Base-by-base conservation (phyloP, 768 basidiomycete species). In the Dacryopinax spathularia region DNA sequence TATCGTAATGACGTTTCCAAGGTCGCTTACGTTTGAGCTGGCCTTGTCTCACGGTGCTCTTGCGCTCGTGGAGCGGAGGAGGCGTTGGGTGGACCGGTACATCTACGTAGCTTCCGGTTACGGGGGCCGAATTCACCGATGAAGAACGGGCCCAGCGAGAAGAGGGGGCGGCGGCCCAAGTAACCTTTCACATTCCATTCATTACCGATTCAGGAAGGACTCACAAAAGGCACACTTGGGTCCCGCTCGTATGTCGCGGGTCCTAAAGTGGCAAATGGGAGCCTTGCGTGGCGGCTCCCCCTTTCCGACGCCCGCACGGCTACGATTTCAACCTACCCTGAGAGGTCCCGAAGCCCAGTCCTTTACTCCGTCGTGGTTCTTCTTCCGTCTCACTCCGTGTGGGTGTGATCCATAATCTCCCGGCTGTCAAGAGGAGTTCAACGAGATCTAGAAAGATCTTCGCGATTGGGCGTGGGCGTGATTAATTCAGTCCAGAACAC, bases 171-270 rank as follows among this genome's bases (percentile, higher is more conserved):
- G n/a, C n/a, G n/a, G n/a, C n/a, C n/a, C n/a, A 41, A 41, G 22
- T 41, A 41, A 18, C 39, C 39, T 41, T 41, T 56, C 48, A 56
- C 48, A 56, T 56, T 56, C 48, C 48, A 56, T 56, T 56, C 48
- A 56, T 56, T 56, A 56, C 48, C 48, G 13, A 56, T 56, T 56
- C 36, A 37, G 48, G 12, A 27, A 29, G 13, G 48, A 15, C 48
- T 27, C 48, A 56, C 48, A 56, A 56, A 56, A 56, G 25, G 48
- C 48, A 56, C 29, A 15, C 13, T 29, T 25, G 48, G 25, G 48
- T 27, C 48, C 22, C 48, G 25, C 25, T 56, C 48, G 15, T 29
- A 56, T 56, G 48, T 56, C 48, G 48, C 48, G 48, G 48, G 48
- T 56, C 29, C 48, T 27, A 56, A 56, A 29, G 25, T 3, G 48